Conservation (phyloP, 805 yeast species). For the Sugiyamaella qingdaonensis region DNA sequence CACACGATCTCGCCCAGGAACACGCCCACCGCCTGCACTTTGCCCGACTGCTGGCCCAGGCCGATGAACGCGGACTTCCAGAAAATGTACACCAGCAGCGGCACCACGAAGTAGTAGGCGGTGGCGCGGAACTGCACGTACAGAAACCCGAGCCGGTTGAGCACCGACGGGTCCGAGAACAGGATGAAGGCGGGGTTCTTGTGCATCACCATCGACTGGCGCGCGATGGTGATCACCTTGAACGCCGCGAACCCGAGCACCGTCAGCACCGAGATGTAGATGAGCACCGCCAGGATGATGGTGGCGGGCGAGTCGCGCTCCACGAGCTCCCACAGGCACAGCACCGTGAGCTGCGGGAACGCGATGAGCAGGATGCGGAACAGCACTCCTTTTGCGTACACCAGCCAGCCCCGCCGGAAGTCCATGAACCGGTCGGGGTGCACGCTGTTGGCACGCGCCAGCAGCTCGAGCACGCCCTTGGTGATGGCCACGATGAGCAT, state of each 20-base stretch:
- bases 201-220: constrained; percentile 63
- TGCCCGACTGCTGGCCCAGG: constrained; percentile 74
- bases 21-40: constrained; percentile 71
- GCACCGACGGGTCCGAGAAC: constrained; percentile 74
- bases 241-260: constrained; percentile 68
- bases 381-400: constrained; percentile 82
- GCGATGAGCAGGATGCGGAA: constrained; percentile 80
- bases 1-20: constrained; percentile 72
- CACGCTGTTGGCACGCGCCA: constrained; percentile 55
- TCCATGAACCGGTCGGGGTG: constrained; percentile 63
- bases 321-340: constrained; percentile 88
- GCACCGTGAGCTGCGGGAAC: constrained; percentile 77
- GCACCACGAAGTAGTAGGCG: constrained; percentile 73
- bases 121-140: constrained; percentile 90
- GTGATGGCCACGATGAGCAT: constrained; percentile 47
- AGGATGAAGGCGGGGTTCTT: constrained; percentile 90
- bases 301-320: constrained; percentile 79
- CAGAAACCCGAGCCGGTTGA: constrained; percentile 87
- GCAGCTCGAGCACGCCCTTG: constrained; percentile 67
- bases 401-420: constrained; percentile 77
- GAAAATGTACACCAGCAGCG: constrained; percentile 61
- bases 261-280: constrained; percentile 53
- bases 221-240: constrained; percentile 71
- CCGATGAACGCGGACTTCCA: constrained; percentile 82
- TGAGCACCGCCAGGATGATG: constrained; percentile 70